Conservation (phyloP, 306 rosid genomes). For the Trifolium fragiferum region DNA sequence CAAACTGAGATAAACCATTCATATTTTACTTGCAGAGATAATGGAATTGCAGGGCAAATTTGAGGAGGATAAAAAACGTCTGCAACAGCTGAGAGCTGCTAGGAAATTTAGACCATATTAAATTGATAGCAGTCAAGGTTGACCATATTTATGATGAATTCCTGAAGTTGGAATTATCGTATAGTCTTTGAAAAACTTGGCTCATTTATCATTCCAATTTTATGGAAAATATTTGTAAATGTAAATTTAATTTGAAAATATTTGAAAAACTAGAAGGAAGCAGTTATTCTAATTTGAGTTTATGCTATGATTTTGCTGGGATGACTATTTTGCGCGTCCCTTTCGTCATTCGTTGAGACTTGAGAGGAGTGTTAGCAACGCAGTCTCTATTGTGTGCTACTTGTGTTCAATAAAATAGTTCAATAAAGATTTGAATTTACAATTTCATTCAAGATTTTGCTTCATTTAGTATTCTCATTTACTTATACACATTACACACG, state of each 20-base stretch:
- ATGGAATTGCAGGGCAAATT: constrained; percentile 84
- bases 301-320: not conserved
- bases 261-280: not conserved
- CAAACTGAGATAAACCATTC: constrained; percentile 33
- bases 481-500: too few relatives aligned
- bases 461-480: too few relatives aligned
- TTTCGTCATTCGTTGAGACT: too few relatives aligned
- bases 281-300: not conserved
- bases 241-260: not conserved
- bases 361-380: too few relatives aligned
- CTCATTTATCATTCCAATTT: not conserved
- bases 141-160: not conserved
- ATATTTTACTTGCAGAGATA: constrained; percentile 66
- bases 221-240: not conserved
- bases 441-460: too few relatives aligned
- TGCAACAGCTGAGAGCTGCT: constrained; percentile 84
- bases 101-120: constrained; percentile 90
- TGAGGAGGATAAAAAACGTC: constrained; percentile 78
- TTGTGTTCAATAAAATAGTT: too few relatives aligned
- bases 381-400: too few relatives aligned
- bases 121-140: constrained; percentile 10
- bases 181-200: not conserved
- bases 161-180: not conserved
- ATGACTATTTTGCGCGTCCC: too few relatives aligned
- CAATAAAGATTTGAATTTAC: too few relatives aligned